phyloP scores from a whole-genome alignment of 2,329 filamentous ascomycete genomes.

The Cercospora zeina region DNA sequence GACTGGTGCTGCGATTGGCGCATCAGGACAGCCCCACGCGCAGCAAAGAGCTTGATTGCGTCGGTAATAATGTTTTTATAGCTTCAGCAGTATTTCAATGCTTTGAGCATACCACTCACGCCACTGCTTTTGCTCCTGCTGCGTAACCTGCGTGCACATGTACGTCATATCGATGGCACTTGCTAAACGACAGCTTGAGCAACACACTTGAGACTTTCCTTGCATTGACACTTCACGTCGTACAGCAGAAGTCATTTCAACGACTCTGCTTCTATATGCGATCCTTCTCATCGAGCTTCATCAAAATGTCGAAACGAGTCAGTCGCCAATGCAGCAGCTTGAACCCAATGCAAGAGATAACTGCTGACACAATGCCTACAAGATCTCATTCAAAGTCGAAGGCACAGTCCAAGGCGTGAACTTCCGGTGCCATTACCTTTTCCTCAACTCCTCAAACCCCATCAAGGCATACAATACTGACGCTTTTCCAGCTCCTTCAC shows the following conservation, averaged over 20 bases:
- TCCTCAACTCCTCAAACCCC: too few species aligned
- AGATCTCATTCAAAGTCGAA: slow-evolving; percentile 53
- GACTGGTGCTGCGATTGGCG: too few species aligned
- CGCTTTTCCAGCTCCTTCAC: slow-evolving; percentile 42
- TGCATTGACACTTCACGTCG: neutral
- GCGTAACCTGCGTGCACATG: neutral
- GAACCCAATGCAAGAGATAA: neutral
- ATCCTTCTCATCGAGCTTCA: slow-evolving; percentile 15
- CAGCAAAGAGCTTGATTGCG: too few species aligned
- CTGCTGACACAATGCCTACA: neutral
- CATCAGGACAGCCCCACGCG: too few species aligned
- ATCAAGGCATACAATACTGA: too few species aligned
- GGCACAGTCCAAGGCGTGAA: slow-evolving; percentile 55
- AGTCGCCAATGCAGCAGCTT: neutral
- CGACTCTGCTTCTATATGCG: slow-evolving; percentile 11
- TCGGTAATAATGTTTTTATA: too few species aligned
- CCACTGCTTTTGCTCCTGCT: too few species aligned
- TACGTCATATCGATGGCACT: slow-evolving; percentile 6
- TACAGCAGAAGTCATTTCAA: neutral
- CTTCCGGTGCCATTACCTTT: slow-evolving; percentile 54
- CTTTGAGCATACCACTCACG: too few species aligned
- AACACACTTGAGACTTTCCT: neutral
- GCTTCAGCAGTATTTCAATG: too few species aligned
- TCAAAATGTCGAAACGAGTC: slow-evolving; percentile 29
- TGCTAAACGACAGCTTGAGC: neutral